These are phyloP conservation scores for Kodamaea fukazawae DNA, from an alignment of 805 yeast species.

Conservation along the genomic window DNA sequence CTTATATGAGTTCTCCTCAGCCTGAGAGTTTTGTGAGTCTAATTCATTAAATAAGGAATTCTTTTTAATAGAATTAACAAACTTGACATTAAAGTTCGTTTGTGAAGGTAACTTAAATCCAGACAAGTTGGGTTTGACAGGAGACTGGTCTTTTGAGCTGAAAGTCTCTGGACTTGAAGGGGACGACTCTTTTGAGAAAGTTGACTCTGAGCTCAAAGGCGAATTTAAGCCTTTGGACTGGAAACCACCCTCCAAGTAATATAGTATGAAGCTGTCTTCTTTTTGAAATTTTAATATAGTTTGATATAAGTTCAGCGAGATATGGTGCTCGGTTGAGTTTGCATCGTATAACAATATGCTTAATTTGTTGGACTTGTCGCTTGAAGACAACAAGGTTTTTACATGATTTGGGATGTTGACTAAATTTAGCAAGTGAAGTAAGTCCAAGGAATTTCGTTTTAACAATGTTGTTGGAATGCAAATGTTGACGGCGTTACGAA, in stretches of 20 bases:
- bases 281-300: constrained; percentile 29
- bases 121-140: constrained; percentile 20
- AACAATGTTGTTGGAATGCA: constrained; percentile 46
- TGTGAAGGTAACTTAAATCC: constrained; percentile 45
- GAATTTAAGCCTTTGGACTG: not conserved
- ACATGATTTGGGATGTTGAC: constrained; percentile 23
- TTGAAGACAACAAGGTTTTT: constrained; percentile 15
- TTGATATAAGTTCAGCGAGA: constrained; percentile 32
- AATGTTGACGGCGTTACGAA: constrained; percentile 33
- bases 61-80: constrained; percentile 35
- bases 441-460: constrained; percentile 34
- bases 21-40: not conserved
- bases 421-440: constrained; percentile 32
- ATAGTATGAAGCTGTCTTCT: constrained; percentile 19
- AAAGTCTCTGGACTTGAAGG: not conserved
- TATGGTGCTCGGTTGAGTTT: constrained; percentile 18
- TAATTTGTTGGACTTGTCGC: constrained; percentile 10
- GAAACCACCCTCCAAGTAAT: constrained; percentile 30
- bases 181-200: not conserved
- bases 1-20: constrained; percentile 4
- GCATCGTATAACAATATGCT: constrained; percentile 35
- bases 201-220: not conserved
- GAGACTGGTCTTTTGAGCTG: not conserved
- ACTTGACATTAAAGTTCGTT: constrained; percentile 33
- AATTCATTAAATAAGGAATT: constrained; percentile 18